Percentiles rank a stretch among this genome's conserved stretches.
Conservation (phyloP, 768 basidiomycete genomes). For the Rhizopogon vulgaris region DNA sequence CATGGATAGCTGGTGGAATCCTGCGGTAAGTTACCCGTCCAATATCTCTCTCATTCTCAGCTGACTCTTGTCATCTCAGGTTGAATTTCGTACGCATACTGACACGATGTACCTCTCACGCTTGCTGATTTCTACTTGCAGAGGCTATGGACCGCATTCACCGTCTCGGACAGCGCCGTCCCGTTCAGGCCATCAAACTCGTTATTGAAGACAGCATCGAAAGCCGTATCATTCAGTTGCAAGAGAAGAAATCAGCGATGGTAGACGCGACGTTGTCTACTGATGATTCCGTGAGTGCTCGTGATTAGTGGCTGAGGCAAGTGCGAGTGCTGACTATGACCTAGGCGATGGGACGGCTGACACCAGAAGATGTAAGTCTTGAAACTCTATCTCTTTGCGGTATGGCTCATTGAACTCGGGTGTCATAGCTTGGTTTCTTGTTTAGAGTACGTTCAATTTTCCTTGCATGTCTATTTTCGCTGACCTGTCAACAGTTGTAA, state of each 20-base stretch:
- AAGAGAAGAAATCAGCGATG: slow-evolving; percentile 97
- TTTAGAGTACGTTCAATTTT: slow-evolving; percentile 33
- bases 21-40: slow-evolving; percentile 51
- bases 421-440: slow-evolving; percentile 35
- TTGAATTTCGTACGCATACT: slow-evolving; percentile 67
- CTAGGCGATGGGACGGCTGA: slow-evolving; percentile 89
- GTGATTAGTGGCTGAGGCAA: background rate
- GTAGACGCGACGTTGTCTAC: slow-evolving; percentile 80
- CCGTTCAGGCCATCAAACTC: slow-evolving; percentile 89
- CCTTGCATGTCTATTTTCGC: background rate
- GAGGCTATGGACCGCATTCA: slow-evolving; percentile 98
- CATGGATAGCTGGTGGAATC: slow-evolving; percentile 99
- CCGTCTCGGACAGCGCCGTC: slow-evolving; percentile 89
- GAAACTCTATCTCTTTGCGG: background rate
- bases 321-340: slow-evolving; percentile 9
- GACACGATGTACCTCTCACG: background rate
- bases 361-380: slow-evolving; percentile 66
- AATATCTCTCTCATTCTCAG: background rate
- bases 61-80: slow-evolving; percentile 26
- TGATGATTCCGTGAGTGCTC: slow-evolving; percentile 62
- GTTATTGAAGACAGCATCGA: slow-evolving; percentile 97
- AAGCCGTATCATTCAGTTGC: slow-evolving; percentile 86
- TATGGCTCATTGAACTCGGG: slow-evolving; percentile 4
- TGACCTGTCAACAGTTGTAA: background rate
- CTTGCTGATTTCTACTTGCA: slow-evolving; percentile 24